Conservation (phyloP, 1,139 yeast species). For the Suhomyces coccinellae region DNA sequence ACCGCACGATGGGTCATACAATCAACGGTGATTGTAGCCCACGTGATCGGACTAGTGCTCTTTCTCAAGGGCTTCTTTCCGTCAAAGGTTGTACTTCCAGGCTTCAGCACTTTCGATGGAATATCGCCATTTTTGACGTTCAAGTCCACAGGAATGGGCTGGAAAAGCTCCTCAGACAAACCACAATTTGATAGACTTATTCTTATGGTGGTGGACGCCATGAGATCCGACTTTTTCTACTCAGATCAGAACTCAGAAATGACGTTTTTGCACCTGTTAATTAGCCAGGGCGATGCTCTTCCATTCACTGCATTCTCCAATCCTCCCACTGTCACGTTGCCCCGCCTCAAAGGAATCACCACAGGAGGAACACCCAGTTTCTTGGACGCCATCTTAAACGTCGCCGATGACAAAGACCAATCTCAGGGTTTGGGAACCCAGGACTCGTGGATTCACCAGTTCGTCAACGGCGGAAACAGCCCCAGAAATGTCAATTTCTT, state of each 20-base stretch:
- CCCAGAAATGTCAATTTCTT: slow-evolving; percentile 67
- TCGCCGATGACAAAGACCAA: slow-evolving; percentile 82
- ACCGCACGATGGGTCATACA: slow-evolving; percentile 11
- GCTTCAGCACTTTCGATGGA: slow-evolving; percentile 39
- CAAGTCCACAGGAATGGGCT: neutral
- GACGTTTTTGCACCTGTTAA: slow-evolving; percentile 61
- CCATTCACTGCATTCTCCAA: slow-evolving; percentile 91
- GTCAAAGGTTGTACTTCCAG: slow-evolving; percentile 70
- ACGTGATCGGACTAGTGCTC: slow-evolving; percentile 53
- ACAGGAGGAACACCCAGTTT: slow-evolving; percentile 82
- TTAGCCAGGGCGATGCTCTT: slow-evolving; percentile 68
- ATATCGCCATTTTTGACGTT: slow-evolving; percentile 22
- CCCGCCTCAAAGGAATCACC: slow-evolving; percentile 75
- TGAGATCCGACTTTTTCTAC: slow-evolving; percentile 84
- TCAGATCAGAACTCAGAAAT: slow-evolving; percentile 59
- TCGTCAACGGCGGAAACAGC: slow-evolving; percentile 29
- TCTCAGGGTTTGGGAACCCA: slow-evolving; percentile 73
- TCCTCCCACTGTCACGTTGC: slow-evolving; percentile 84
- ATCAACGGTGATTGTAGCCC: slow-evolving; percentile 11
- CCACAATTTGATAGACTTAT: slow-evolving; percentile 69
- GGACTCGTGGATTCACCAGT: slow-evolving; percentile 86
- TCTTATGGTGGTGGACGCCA: slow-evolving; percentile 88
- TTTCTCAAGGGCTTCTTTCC: slow-evolving; percentile 90
- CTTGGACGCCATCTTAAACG: slow-evolving; percentile 84
- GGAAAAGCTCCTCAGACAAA: slow-evolving; percentile 12